Base-by-base conservation (phyloP, 108 stramenopile genomes). In the Cyclotella distinguenda region DNA sequence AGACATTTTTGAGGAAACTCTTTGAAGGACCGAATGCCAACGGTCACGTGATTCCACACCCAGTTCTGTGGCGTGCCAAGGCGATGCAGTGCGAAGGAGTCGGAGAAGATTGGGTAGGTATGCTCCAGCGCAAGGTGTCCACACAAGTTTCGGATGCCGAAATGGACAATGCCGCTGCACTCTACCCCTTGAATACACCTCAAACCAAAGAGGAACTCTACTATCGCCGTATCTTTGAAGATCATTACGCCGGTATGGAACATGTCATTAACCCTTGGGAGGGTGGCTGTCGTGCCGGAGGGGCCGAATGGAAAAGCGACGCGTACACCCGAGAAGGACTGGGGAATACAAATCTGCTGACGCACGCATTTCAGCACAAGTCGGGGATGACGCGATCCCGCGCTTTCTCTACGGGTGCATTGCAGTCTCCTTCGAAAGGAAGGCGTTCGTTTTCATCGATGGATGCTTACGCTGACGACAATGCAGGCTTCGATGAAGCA, bases 51-150 rank as follows among this genome's bases (percentile, higher is more conserved):
- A 86, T 89, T 69, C 88, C 88, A 10, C 54, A 27, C 10, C 82
- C 84, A 5, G 80, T 89, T 5, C 54, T 89, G 25, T 89, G 88
- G 88, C 61, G 88, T 34, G 84, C 88, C 30, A 89, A 89, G 82
- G 88, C 88, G 12, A 89, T 89, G 88, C 88, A 89, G 60, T 89
- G 88, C 40, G 88, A 89, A 60, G 88, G 88, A 50, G 88, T 89
- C 21, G 88, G 88, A 25, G 84, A 85, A 60, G 84, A 85, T 61
- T 89, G 88, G 88, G 88, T 89, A 32, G 73, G 82, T 16, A 84
- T 81, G n/a, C 56, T 89, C 25, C 88, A 89, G 68, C 47, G 74
- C 9, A 66, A 72, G n/a, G 82, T 89, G 11, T 72, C 88, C 5
- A 53, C 70, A 32, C 63, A 82, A 40, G 88, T 86, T 1, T 66